These are phyloP conservation scores for Metschnikowia reukaufii DNA, from an alignment of 805 yeast genomes.

Conservation along the genomic window DNA sequence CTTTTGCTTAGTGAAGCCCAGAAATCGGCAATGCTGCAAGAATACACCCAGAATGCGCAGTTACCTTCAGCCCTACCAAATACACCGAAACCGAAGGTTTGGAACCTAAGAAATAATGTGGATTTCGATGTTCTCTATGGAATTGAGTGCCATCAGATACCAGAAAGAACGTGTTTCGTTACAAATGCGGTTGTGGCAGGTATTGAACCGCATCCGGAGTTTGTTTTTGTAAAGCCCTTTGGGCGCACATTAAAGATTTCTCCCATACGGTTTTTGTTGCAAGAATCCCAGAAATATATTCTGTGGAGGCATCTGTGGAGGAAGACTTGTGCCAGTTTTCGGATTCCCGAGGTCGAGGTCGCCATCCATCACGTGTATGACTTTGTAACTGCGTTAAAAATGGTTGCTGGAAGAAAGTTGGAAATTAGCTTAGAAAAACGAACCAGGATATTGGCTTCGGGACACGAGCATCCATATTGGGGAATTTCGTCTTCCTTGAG, in stretches of 20 bases:
- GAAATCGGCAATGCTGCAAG: not conserved
- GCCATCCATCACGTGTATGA: slow-evolving; percentile 11
- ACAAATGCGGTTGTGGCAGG: not conserved
- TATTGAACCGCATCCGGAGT: slow-evolving; percentile 10
- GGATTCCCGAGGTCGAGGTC: slow-evolving; percentile 18
- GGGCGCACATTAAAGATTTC: slow-evolving; percentile 18
- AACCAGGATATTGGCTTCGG: slow-evolving; percentile 1
- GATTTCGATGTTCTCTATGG: not conserved
- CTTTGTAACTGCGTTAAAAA: not conserved
- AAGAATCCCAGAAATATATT: not conserved
- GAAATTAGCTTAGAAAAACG: slow-evolving; percentile 4
- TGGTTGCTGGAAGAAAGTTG: slow-evolving; percentile 1
- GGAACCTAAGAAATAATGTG: not conserved
- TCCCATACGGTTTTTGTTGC: slow-evolving; percentile 10
- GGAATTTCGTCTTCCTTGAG: slow-evolving; percentile 4
- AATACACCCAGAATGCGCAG: not conserved
- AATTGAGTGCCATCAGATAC: not conserved
- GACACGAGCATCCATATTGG: slow-evolving; percentile 16
- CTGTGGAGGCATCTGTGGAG: slow-evolving; percentile 12
- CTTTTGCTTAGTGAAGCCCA: not conserved
- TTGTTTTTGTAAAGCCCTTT: slow-evolving; percentile 18
- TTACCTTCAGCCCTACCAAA: not conserved
- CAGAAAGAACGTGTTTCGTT: slow-evolving; percentile 6
- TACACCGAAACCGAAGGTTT: not conserved
- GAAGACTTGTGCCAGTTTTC: slow-evolving; percentile 17